phyloP scores from a whole-genome alignment of 495 filamentous ascomycete genomes.

The Podospora pseudoanserina region DNA sequence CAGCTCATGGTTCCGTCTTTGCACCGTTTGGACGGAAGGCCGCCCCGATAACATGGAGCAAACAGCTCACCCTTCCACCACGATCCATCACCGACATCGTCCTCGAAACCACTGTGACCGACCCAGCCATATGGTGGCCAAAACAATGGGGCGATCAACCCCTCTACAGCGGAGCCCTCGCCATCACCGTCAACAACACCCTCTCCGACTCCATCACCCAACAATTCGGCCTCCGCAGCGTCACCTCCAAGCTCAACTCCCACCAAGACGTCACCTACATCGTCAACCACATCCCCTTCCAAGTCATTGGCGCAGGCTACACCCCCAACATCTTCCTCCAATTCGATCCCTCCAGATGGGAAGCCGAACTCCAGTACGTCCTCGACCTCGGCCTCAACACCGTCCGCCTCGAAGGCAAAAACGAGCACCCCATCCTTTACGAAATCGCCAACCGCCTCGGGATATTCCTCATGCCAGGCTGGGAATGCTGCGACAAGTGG shows the following conservation, averaged over 20 bases:
- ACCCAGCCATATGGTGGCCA: constrained; percentile 49
- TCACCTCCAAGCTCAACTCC: constrained; percentile 48
- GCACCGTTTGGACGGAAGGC: neutral
- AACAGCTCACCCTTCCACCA: constrained; percentile 39
- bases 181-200: constrained; percentile 31
- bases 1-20: constrained; percentile 38
- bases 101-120: constrained; percentile 34
- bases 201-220: constrained; percentile 43
- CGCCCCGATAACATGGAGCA: constrained; percentile 23
- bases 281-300: constrained; percentile 56
- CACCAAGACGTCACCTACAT: constrained; percentile 54
- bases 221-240: constrained; percentile 55
- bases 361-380: constrained; percentile 46
- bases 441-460: constrained; percentile 56
- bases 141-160: constrained; percentile 50
- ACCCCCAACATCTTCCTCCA: constrained; percentile 60
- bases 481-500: constrained; percentile 71
- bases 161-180: constrained; percentile 38
- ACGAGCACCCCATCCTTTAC: constrained; percentile 59
- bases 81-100: constrained; percentile 37
- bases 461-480: constrained; percentile 60
- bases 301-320: constrained; percentile 59
- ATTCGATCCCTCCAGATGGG: constrained; percentile 45
- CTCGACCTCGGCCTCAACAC: constrained; percentile 62
- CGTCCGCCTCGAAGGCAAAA: constrained; percentile 61